Evolutionary conservation across 2,329 filamentous ascomycete genomes (phyloP).

Genomic region (Tothia fuscella): DNA sequence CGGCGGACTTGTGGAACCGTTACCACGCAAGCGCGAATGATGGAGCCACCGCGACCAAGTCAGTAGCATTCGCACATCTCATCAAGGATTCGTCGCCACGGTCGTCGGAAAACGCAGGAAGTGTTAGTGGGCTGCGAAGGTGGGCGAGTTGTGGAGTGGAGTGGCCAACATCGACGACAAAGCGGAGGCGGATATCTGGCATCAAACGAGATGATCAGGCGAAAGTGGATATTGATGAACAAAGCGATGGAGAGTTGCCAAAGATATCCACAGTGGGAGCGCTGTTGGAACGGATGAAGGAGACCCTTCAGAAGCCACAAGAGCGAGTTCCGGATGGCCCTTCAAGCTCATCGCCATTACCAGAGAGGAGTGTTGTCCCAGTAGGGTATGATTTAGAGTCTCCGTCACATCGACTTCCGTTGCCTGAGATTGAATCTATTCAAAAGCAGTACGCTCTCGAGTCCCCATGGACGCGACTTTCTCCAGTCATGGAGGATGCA

Average conservation of each 20-base stretch:
- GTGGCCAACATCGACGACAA: slow-evolving; percentile 32
- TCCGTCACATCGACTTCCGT: neutral
- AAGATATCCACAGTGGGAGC: slow-evolving; percentile 18
- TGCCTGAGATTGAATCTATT: neutral
- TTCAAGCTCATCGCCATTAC: slow-evolving; percentile 36
- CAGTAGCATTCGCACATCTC: slow-evolving; percentile 26
- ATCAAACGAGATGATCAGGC: slow-evolving; percentile 20
- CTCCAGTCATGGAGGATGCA: slow-evolving; percentile 10
- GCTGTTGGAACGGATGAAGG: slow-evolving; percentile 33
- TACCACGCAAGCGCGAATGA: slow-evolving; percentile 22
- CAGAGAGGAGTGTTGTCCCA: slow-evolving; percentile 17
- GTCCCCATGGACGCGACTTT: neutral
- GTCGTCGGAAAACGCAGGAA: slow-evolving; percentile 32
- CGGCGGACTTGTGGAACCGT: slow-evolving; percentile 34
- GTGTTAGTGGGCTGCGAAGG: slow-evolving; percentile 33
- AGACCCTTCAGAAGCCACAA: slow-evolving; percentile 27
- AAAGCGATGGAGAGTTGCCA: slow-evolving; percentile 16
- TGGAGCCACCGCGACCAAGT: neutral
- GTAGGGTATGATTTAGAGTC: neutral
- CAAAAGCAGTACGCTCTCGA: no score
- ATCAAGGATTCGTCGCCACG: slow-evolving; percentile 35
- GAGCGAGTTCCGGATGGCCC: slow-evolving; percentile 21
- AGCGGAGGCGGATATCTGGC: slow-evolving; percentile 19
- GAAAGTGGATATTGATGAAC: slow-evolving; percentile 12
- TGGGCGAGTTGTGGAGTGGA: slow-evolving; percentile 41